Evolutionary conservation across 2,329 filamentous ascomycete genomes (phyloP), one percentile per base, ranked within the genome.

Genomic region (Fusarium agapanthi): DNA sequence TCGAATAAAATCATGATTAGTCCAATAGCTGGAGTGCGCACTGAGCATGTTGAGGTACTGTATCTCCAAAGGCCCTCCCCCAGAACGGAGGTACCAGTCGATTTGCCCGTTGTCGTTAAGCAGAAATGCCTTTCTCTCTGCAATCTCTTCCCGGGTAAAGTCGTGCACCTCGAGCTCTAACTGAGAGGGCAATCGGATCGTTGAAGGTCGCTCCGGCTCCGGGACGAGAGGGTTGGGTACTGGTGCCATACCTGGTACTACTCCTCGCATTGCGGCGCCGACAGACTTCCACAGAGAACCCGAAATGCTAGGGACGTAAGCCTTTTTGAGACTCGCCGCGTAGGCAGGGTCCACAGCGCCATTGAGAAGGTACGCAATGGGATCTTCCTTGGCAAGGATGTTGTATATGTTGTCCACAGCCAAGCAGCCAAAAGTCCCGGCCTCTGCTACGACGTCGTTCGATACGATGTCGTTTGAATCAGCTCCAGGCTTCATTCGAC

Each of bases 361-460:
- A 77, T 98, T 99, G 65, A 98, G 89, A 22, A 95, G 88, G 80
- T 98, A 98, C 3, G 95, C 94, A 63, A 99, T 97, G 5, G 96
- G 88, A 75, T 90, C 89, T 75, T 90, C 88, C 69, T 86, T 87
- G 43, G 89, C 85, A 79, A 98, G 89, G 71, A 99, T 89, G 77
- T 99, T 99, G 86, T 98, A 99, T 63, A 99, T 88, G 80, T 98
- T 99, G 83, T 98, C 94, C 4, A 98, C 92, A 2, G 95, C 94
- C 34, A 98, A 85, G 80, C 96, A 98, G 24, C 96, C 96, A 80
- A 97, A 97, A 11, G 86, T 89, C 35, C 93, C 95, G 24, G 87
- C 87, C 44, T 94, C 89, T n/a, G 93, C 93, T n/a, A 92, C 92
- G 37, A 98, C 88, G 12, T 86, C 84, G 40, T 81, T 81, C 11